phyloP scores from a whole-genome alignment of 1,284 basidiomycete species.

The Melanopsichium pennsylvanicum region DNA sequence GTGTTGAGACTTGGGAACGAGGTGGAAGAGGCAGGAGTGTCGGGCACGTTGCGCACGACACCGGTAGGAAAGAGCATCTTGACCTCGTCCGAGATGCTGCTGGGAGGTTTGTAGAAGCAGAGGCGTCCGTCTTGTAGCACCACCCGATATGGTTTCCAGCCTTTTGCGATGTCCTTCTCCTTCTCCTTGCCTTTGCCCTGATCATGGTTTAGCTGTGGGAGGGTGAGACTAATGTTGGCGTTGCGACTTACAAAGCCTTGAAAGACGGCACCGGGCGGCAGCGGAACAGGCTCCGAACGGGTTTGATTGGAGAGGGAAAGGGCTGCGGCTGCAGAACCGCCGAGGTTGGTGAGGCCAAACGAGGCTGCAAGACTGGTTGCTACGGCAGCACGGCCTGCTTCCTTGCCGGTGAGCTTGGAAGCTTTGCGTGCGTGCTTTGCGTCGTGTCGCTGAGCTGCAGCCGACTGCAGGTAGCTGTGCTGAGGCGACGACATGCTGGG shows the following conservation, averaged over 20 bases:
- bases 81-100: conserved; percentile 57
- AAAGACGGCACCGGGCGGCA: conserved; percentile 44
- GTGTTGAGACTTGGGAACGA: conserved; percentile 28
- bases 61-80: conserved; percentile 50
- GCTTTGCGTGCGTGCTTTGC: conserved; percentile 39
- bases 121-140: conserved; percentile 56
- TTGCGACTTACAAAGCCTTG: conserved; percentile 60
- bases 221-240: conserved; percentile 51
- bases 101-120: conserved; percentile 62
- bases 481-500: conserved; percentile 38
- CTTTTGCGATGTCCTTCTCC: conserved; percentile 60
- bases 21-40: conserved; percentile 14
- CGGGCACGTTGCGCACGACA: conserved; percentile 23
- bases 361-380: conserved; percentile 27
- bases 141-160: conserved; percentile 64
- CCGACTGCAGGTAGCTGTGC: conserved; percentile 13
- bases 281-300: conserved; percentile 19
- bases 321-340: conserved; percentile 2
- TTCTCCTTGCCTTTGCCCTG: conserved; percentile 36
- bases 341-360: conserved; percentile 28
- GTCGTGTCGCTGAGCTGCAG: conserved; percentile 6
- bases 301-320: conserved; percentile 8
- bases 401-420: conserved; percentile 45
- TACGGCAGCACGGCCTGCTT: conserved; percentile 22
- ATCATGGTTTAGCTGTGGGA: conserved; percentile 45